phyloP scores from a whole-genome alignment of 495 filamentous ascomycete genomes.

The Ascobolus immersus region DNA sequence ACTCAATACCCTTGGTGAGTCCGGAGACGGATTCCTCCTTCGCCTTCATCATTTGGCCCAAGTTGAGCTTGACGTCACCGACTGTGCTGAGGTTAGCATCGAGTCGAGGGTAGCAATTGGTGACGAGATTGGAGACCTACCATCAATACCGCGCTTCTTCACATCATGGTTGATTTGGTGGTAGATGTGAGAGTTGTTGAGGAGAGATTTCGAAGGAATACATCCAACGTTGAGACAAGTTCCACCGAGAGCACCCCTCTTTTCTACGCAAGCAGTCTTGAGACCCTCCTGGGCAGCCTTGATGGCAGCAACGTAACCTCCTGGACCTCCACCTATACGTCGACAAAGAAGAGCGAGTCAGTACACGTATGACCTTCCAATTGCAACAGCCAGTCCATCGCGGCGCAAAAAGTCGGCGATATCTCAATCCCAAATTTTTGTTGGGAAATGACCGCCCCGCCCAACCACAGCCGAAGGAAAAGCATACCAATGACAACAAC shows the following conservation, averaged over 20 bases:
- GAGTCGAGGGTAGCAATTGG: not conserved
- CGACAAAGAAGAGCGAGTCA: too few relatives aligned
- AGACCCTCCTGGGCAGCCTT: slow-evolving; percentile 94
- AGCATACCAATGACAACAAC: slow-evolving; percentile 16
- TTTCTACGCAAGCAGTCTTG: slow-evolving; percentile 97
- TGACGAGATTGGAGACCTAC: slow-evolving; percentile 5
- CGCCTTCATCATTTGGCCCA: slow-evolving; percentile 87
- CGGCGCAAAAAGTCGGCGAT: too few relatives aligned
- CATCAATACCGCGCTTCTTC: slow-evolving; percentile 82
- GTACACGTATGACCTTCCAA: too few relatives aligned
- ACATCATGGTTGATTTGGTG: slow-evolving; percentile 93
- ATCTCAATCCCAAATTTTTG: too few relatives aligned
- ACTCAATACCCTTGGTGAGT: slow-evolving; percentile 92
- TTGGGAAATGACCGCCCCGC: too few relatives aligned
- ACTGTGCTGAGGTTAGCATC: slow-evolving; percentile 22
- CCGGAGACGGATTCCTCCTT: slow-evolving; percentile 77
- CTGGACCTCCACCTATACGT: slow-evolving; percentile 76
- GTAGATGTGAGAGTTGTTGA: slow-evolving; percentile 98
- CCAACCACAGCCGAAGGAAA: slow-evolving; percentile 5
- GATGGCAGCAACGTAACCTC: slow-evolving; percentile 96
- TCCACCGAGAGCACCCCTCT: slow-evolving; percentile 80
- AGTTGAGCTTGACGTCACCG: slow-evolving; percentile 85
- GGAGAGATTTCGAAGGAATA: slow-evolving; percentile 95
- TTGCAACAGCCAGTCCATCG: too few relatives aligned
- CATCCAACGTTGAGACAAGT: slow-evolving; percentile 98